These are phyloP conservation scores for Ceratobasidium sp. DNA, from an alignment of 1,284 basidiomycete species.

Conservation along the genomic window DNA sequence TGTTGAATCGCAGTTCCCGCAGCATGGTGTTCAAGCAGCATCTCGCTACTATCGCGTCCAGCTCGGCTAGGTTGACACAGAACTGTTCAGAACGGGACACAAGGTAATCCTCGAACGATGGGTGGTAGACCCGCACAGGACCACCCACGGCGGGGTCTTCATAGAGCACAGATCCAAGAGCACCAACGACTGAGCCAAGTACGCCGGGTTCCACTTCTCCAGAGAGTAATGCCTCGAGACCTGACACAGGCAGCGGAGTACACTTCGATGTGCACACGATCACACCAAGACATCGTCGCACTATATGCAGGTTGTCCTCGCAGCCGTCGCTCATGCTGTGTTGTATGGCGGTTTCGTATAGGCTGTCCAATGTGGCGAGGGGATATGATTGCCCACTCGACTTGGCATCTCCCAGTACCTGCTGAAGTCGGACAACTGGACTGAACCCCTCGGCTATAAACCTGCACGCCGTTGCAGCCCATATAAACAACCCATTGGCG, in stretches of 20 bases:
- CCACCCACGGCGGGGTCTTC: not conserved
- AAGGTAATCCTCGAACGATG: slow-evolving; percentile 38
- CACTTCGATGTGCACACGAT: not conserved
- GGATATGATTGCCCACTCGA: not conserved
- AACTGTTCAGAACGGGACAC: slow-evolving; percentile 9
- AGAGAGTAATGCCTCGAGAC: not conserved
- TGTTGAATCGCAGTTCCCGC: slow-evolving; percentile 37
- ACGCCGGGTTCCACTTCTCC: not conserved
- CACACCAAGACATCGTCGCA: not conserved
- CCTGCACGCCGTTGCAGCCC: slow-evolving; percentile 22
- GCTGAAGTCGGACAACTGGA: not conserved
- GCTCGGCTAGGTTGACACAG: not conserved
- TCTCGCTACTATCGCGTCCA: not conserved
- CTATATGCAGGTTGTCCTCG: not conserved
- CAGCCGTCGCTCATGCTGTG: not conserved
- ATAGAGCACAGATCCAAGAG: slow-evolving; percentile 41
- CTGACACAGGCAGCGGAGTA: not conserved
- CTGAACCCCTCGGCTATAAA: not conserved
- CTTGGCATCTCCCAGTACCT: not conserved
- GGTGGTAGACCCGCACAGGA: slow-evolving; percentile 35
- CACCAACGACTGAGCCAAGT: not conserved
- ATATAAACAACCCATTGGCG: slow-evolving; percentile 6
- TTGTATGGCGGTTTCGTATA: slow-evolving; percentile 6
- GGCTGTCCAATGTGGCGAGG: not conserved
- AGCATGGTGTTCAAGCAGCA: slow-evolving; percentile 30